Base-by-base conservation (phyloP, 176 grass and related monocot species). In the Stipa capillata region DNA sequence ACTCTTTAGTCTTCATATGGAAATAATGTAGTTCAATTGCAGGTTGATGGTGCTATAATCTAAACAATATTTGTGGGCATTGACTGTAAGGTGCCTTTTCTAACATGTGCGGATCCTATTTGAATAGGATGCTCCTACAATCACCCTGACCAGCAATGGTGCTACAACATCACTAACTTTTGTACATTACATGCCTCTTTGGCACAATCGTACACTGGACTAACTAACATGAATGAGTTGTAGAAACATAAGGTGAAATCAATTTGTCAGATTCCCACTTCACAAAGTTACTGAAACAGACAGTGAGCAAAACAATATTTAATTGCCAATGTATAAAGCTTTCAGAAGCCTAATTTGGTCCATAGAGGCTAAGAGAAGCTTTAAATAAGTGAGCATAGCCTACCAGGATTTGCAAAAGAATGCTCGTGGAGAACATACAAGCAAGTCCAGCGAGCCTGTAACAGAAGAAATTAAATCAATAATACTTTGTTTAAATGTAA, bases 331-430 rank as follows among this genome's bases (percentile, higher is more conserved):
- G 54, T 34, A 70, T 17, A 52, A n/a, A 65, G 24, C 60, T 65
- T 31, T 40, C 16, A 74, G 15, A 63, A 81, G 20, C 82, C 21
- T 16, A 14, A 69, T 7, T 51, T 25, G 29, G 28, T 66, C 8
- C 36, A 15, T 2, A 58, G 25, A 76, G 3, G 48, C 23, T 17
- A 58, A 6, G 0, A 60, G 74, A n/a, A 47, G 27, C 23, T 21
- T 55, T 69, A 83, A n/a, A 49, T 23, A 61, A 13, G 50, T 37
- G 42, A 53, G 14, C 17, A 83, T n/a, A 24, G 0, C 4, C 7
- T 91, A 98, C 95, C 95, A 98, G 83, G 62, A 98, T 92, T 71
- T 98, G 92, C 81, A 98, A 80, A 47, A 98, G 77, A 87, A 98
- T 85, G 60, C 92, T 98, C 20, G 96, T 80, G 4, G 96, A 98